Conservation (phyloP, 1,284 basidiomycete genomes). For the Coniferiporia weirii region DNA sequence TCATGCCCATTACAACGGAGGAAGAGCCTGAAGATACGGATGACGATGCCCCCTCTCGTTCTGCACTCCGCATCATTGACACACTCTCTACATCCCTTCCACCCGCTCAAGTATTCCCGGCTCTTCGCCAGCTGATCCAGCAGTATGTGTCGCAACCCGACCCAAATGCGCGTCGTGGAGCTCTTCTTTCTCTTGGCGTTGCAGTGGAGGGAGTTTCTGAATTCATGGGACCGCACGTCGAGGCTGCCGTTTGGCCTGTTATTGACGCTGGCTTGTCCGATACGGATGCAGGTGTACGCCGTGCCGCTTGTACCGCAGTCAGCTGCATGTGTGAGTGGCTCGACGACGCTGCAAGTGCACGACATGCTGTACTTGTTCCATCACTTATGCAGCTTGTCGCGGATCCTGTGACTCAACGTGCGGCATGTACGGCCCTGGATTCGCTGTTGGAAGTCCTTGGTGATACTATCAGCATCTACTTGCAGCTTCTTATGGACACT, state of each 20-base stretch:
- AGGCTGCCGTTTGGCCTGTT: conserved; percentile 83
- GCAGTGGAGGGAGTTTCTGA: conserved; percentile 98
- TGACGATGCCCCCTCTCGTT: conserved; percentile 36
- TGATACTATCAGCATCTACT: conserved; percentile 83
- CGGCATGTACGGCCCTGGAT: conserved; percentile 95
- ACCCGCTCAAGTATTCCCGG: conserved; percentile 94
- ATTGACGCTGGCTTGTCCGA: conserved; percentile 90
- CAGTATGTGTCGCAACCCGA: conserved; percentile 83
- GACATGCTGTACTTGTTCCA: conserved; percentile 84
- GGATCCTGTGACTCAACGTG: conserved; percentile 82
- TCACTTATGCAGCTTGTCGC: conserved; percentile 89
- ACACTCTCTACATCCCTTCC: conserved; percentile 91
- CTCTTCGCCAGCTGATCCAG: conserved; percentile 77
- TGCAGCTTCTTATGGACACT: conserved; percentile 93
- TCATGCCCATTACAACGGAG: conserved; percentile 94
- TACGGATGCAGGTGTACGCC: conserved; percentile 80
- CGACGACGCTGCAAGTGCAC: conserved; percentile 86
- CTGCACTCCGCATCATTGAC: conserved; percentile 94
- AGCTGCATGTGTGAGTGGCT: conserved; percentile 98
- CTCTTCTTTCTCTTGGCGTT: conserved; percentile 94
- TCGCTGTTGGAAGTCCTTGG: conserved; percentile 94
- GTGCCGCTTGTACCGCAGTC: conserved; percentile 92
- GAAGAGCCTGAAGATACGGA: conserved; percentile 48
- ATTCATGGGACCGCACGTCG: conserved; percentile 83
- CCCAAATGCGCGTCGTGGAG: conserved; percentile 78